Base-by-base conservation (phyloP, 345 rosid species). In the Syzygium grande region DNA sequence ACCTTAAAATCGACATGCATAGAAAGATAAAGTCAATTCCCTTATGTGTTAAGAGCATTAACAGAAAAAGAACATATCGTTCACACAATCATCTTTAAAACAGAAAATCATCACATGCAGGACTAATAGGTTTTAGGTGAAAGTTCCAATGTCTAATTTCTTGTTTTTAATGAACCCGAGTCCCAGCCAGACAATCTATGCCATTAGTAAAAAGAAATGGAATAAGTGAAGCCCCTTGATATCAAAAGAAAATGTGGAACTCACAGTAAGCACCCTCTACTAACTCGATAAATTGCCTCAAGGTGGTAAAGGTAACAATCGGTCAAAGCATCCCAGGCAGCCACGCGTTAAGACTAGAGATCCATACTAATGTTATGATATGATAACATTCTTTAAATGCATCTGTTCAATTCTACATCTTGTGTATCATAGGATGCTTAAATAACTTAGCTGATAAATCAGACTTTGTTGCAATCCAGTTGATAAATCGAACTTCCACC, bases 381-480 rank as follows among this genome's bases (percentile, higher is more conserved):
- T 53, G 49, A 59, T 73, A 84, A 93, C 99, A 95, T 91, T 94
- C 97, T 58, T 94, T 97, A 89, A 34, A 17, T 68, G 99, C 97
- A 92, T 96, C 91, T 51, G 98, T 97, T 86, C 98, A 98, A 91
- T 95, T 91, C 93, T 95, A 98, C 98, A 97, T 73, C 25, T 73
- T 34, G 34, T 73, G 14, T 14, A 73, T 73, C 13, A 73, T 4
- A 73, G 80, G 46, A 10, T 34, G 80, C 46, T 73, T 34, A 19
- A 34, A 34, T 41, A 73, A 17, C 8, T 5, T 34, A 73, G 49
- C 49, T 73, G 80, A 73, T 73, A 38, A 34, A 73, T 73, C 14
- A 3, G 49, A 34, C 25, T 19, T 73, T 34, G 49, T 73, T 6
- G 2, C 80, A 73, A 73, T 19, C 80, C 49, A 73, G 21, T 73